Evolutionary conservation across 257 asterid species (phyloP).

Genomic region (Nicotiana sylvestris): DNA sequence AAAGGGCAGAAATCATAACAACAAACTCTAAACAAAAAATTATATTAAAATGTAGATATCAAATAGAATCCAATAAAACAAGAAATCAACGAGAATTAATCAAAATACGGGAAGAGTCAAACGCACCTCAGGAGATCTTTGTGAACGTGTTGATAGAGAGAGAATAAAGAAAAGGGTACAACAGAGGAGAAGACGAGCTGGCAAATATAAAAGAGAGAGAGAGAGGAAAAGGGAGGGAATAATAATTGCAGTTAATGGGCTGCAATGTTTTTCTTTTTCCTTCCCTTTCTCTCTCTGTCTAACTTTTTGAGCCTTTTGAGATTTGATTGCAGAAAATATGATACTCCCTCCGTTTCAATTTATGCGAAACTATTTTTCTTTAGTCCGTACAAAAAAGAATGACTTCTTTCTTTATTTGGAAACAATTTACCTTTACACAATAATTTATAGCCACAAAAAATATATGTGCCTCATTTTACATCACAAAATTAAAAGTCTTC

Average conservation of each 20-base stretch:
- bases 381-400: too few relatives aligned
- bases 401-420: too few relatives aligned
- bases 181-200: not conserved
- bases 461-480: too few relatives aligned
- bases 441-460: too few relatives aligned
- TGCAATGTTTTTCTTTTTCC: not conserved
- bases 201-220: not conserved
- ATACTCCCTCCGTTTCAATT: not conserved
- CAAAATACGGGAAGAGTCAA: not conserved
- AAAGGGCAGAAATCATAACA: not conserved
- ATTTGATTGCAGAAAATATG: conserved; percentile 8
- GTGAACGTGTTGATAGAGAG: not conserved
- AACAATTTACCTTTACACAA: too few relatives aligned
- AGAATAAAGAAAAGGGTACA: not conserved
- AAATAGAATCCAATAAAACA: too few relatives aligned
- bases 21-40: not conserved
- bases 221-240: not conserved
- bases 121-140: not conserved
- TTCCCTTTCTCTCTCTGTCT: not conserved
- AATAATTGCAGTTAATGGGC: not conserved
- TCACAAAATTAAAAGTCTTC: too few relatives aligned
- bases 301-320: conserved; percentile 11
- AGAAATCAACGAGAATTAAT: not conserved
- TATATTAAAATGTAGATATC: not conserved
- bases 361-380: too few relatives aligned